Conservation (phyloP, 2,329 filamentous ascomycete species). For the Ceratocystis ficicola region DNA sequence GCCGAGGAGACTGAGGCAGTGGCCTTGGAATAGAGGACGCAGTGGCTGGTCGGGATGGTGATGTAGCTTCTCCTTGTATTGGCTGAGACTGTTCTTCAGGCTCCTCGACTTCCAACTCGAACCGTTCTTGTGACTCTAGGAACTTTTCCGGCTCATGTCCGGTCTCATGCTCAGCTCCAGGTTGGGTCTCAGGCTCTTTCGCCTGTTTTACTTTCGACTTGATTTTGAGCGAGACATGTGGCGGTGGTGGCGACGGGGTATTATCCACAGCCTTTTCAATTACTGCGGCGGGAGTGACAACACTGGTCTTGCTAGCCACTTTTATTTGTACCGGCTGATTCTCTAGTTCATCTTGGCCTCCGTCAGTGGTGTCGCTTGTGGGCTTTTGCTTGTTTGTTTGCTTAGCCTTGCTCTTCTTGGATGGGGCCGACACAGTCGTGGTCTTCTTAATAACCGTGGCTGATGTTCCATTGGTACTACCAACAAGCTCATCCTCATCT, state of each 20-base stretch:
- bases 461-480: constrained; percentile 34
- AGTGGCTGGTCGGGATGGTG: constrained; percentile 28
- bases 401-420: constrained; percentile 24
- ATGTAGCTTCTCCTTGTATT: constrained; percentile 3
- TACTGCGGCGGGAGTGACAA: not conserved
- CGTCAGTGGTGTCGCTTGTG: not conserved
- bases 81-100: constrained; percentile 18
- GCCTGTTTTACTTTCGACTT: not conserved
- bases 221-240: not conserved
- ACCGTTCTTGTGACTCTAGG: constrained; percentile 13
- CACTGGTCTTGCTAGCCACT: not conserved
- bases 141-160: constrained; percentile 1
- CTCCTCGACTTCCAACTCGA: constrained; percentile 21
- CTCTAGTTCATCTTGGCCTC: constrained; percentile 1
- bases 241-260: constrained; percentile 6
- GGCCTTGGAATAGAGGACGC: constrained; percentile 24
- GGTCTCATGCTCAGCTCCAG: not conserved
- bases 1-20: not conserved
- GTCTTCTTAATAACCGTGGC: constrained; percentile 33
- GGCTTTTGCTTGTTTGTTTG: constrained; percentile 23
- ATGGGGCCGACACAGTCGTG: constrained; percentile 26
- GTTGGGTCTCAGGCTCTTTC: constrained; percentile 2
- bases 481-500: constrained; percentile 29
- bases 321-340: constrained; percentile 17
- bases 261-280: not conserved